Evolutionary conservation across 805 yeast species (phyloP).

Genomic region (Sungouiozyma intestinalis): DNA sequence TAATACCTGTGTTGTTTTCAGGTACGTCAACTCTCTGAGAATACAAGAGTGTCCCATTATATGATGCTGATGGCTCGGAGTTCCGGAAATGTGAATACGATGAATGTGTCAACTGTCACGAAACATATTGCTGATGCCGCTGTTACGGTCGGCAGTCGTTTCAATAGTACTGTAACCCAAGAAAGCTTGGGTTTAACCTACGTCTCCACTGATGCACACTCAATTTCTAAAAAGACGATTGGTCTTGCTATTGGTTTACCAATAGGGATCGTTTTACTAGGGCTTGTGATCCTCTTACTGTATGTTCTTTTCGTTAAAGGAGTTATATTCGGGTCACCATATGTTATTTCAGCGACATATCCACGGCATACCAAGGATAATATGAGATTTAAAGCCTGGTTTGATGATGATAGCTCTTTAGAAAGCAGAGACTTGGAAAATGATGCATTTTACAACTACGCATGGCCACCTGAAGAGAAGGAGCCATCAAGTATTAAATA

Average conservation of each 20-base stretch:
- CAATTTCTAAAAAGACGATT: constrained; percentile 7
- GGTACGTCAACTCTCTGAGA: too few species aligned
- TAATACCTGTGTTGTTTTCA: too few species aligned
- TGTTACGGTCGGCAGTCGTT: neutral
- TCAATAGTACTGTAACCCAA: neutral
- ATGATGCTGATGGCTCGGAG: neutral
- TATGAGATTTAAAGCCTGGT: constrained; percentile 5
- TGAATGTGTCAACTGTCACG: neutral
- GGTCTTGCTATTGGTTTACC: constrained; percentile 27
- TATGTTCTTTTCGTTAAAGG: constrained; percentile 11
- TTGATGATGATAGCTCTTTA: neutral
- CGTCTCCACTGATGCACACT: neutral
- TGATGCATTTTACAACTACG: constrained; percentile 4
- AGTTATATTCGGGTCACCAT: neutral
- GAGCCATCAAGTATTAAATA: constrained; percentile 9
- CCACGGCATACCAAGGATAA: neutral
- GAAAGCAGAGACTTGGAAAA: constrained; percentile 1
- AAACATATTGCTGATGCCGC: neutral
- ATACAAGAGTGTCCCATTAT: too few species aligned
- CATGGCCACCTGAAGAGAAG: constrained; percentile 8
- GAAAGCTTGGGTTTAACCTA: neutral
- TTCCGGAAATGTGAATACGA: too few species aligned
- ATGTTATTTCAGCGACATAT: constrained; percentile 5
- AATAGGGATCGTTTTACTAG: constrained; percentile 20
- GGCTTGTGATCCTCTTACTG: constrained; percentile 12